phyloP scores from a whole-genome alignment of 441 rosid species.

The Kokia cookei region DNA sequence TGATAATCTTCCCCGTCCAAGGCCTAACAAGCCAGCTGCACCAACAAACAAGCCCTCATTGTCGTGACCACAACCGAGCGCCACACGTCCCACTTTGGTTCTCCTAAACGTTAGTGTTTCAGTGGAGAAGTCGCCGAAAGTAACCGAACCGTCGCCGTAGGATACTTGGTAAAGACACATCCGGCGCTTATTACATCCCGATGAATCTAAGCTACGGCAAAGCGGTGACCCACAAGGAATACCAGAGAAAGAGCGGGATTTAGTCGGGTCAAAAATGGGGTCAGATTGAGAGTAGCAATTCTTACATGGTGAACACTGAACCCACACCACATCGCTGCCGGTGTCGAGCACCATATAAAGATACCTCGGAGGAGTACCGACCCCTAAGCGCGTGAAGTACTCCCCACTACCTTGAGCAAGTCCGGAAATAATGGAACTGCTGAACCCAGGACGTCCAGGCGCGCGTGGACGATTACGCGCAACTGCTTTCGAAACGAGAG shows the following conservation, averaged over 20 bases:
- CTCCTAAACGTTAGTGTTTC: slow-evolving; percentile 74
- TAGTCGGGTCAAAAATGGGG: slow-evolving; percentile 69
- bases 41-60: slow-evolving; percentile 83
- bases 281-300: slow-evolving; percentile 80
- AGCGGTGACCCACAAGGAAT: slow-evolving; percentile 61
- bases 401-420: slow-evolving; percentile 89
- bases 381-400: slow-evolving; percentile 85
- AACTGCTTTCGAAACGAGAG: slow-evolving; percentile 27
- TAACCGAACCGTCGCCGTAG: slow-evolving; percentile 91
- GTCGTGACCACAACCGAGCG: slow-evolving; percentile 84
- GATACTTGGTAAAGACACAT: slow-evolving; percentile 79
- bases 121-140: slow-evolving; percentile 70
- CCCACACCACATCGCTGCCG: slow-evolving; percentile 92
- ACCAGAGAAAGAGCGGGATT: slow-evolving; percentile 44
- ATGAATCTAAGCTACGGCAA: slow-evolving; percentile 59
- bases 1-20: slow-evolving; percentile 76
- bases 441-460: slow-evolving; percentile 33
- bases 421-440: slow-evolving; percentile 78
- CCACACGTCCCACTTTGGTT: slow-evolving; percentile 51
- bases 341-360: slow-evolving; percentile 84
- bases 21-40: slow-evolving; percentile 82
- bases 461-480: slow-evolving; percentile 21
- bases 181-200: slow-evolving; percentile 49
- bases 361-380: slow-evolving; percentile 76
- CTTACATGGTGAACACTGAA: slow-evolving; percentile 83